Evolutionary conservation across 371 early-diverging fungal genomes (phyloP).

Genomic region (Mortierella sp.): DNA sequence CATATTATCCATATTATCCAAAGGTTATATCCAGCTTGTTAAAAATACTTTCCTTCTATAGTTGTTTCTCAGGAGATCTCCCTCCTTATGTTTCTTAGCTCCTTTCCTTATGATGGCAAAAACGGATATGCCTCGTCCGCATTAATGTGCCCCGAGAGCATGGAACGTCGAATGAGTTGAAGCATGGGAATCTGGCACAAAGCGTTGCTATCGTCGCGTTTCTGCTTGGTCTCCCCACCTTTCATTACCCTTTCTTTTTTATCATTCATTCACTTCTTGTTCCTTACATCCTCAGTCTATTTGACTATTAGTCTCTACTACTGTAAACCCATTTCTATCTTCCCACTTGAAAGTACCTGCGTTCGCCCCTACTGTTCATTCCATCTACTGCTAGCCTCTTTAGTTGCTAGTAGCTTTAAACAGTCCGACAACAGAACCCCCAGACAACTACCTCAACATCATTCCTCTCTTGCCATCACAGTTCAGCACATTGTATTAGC

Average conservation of each 20-base stretch:
- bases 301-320: not conserved
- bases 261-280: not conserved
- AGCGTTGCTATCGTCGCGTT: not conserved
- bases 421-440: not conserved
- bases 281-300: not conserved
- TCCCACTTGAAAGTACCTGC: too few species aligned
- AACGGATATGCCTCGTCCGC: not conserved
- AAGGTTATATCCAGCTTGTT: not conserved
- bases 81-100: not conserved
- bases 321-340: not conserved
- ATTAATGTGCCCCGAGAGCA: not conserved
- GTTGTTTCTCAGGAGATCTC: conserved; percentile 11
- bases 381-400: too few species aligned
- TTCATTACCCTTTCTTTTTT: conserved; percentile 5
- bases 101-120: conserved; percentile 6
- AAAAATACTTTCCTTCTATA: conserved; percentile 10
- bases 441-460: not conserved
- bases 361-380: too few species aligned
- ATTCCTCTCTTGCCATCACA: not conserved
- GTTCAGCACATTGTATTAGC: not conserved
- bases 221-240: not conserved
- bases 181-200: not conserved
- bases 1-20: not conserved
- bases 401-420: not conserved
- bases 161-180: not conserved